Base-by-base conservation (phyloP, 1,284 basidiomycete species). In the Ustilago cynodontis region DNA sequence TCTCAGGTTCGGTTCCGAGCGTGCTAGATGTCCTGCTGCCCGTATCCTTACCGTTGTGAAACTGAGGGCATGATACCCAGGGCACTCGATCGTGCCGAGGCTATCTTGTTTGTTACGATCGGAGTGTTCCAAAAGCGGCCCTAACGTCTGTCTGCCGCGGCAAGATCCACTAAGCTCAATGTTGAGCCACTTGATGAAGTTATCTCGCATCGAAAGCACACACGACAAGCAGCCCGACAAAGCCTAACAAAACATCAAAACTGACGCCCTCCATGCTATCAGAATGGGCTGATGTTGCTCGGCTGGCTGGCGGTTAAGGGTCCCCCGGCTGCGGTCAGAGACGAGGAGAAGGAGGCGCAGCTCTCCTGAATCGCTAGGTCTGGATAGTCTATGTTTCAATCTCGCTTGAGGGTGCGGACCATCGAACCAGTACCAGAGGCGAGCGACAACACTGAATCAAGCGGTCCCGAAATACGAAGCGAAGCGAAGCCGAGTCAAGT, bases 381-480 rank as follows among this genome's bases (percentile, higher is more conserved):
- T 10, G 49, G 49, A 29, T 50, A n/a, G 49, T 16, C 35, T 50
- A 22, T 50, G 14, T 28, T 50, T 24, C 49, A 50, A 24, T 11
- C 24, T 50, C 49, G 49, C 13, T 50, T 50, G 58, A 51, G n/a
- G 33, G 16, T 39, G 29, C 58, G 37, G 20, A 3, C 22, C 35
- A 52, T 7, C 43, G 43, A 45, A 14, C 9, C 35, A 14, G 14
- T 22, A 22, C 43, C 43, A 45, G 10, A 45, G 43, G 43, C 43
- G 43, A 45, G 43, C 43, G n/a, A 20, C 18, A 8, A 5, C 3
- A 5, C n/a, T 41, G 8, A 41, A 16, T 13, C n/a, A 45, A 45
- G 43, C 28, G 22, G 43, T 45, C n/a, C 22, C 43, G 43, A 16
- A 20, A 37, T 37, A 20, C 18, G 9, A 45, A 20, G 43, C 35